These are phyloP conservation scores for Arthromyces matolae DNA, from an alignment of 768 basidiomycete species.

Conservation along the genomic window DNA sequence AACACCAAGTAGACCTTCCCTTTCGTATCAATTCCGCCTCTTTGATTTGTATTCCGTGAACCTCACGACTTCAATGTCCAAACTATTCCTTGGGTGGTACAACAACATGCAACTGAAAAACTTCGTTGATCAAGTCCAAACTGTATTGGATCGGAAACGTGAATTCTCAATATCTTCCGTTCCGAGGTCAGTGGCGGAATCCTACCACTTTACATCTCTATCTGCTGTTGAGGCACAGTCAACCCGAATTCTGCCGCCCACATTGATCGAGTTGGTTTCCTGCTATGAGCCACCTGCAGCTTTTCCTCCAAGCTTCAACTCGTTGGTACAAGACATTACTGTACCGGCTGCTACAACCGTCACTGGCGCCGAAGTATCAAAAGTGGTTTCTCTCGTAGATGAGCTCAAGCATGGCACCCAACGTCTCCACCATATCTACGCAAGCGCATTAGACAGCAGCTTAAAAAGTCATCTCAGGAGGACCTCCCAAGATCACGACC, in stretches of 20 bases:
- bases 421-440: neutral
- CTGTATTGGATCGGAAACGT: constrained; percentile 1
- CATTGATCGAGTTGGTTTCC: too few species aligned
- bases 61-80: neutral
- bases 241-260: too few species aligned
- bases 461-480: neutral
- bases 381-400: neutral
- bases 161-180: neutral
- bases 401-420: neutral
- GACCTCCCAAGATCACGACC: too few species aligned
- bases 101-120: constrained; percentile 14
- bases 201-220: neutral
- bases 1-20: too few species aligned
- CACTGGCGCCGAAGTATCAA: neutral
- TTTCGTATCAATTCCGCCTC: neutral
- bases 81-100: constrained; percentile 11
- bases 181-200: neutral
- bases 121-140: constrained; percentile 15
- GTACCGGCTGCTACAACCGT: too few species aligned
- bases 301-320: neutral
- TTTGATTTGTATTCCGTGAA: constrained; percentile 1
- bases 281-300: neutral
- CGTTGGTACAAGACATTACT: neutral
- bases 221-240: neutral
- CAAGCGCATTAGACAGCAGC: neutral